A percentile compares a stretch with the other conserved stretches of the same genome.
Evolutionary conservation across 257 asterid genomes (phyloP).

Genomic region (Henckelia pumila): DNA sequence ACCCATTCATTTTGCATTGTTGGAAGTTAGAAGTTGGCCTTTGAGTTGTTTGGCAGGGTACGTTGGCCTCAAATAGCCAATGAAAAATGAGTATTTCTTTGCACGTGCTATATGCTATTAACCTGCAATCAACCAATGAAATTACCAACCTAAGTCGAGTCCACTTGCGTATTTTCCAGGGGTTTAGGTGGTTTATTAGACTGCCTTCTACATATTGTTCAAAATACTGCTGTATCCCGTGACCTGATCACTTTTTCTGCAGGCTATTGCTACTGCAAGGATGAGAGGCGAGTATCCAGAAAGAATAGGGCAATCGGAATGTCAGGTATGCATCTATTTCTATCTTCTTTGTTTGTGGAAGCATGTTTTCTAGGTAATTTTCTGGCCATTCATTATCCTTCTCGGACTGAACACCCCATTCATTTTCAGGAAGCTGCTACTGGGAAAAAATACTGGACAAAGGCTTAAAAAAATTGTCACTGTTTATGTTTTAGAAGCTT

Average conservation of each 20-base stretch:
- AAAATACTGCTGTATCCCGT: neutral
- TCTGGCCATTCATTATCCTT: conserved; percentile 2
- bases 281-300: conserved; percentile 96
- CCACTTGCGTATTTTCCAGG: neutral
- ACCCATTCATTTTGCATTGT: neutral
- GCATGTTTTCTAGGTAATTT: conserved; percentile 9
- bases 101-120: neutral
- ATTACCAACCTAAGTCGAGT: neutral
- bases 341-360: conserved; percentile 15
- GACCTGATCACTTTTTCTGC: conserved; percentile 20
- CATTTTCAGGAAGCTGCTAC: neutral
- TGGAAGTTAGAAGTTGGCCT: neutral
- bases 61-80: neutral
- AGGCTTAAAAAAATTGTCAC: neutral
- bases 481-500: neutral
- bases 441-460: neutral
- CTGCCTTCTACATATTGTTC: conserved; percentile 10
- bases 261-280: conserved; percentile 90
- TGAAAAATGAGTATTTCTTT: neutral
- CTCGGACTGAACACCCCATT: neutral
- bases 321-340: conserved; percentile 49
- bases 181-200: neutral
- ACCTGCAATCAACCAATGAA: neutral
- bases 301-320: conserved; percentile 88
- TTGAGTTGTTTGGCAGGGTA: neutral